Evolutionary conservation across 2,329 filamentous ascomycete species (phyloP), one percentile per base, ranked within the genome.

Genomic region (Pestalotiopsis fici): DNA sequence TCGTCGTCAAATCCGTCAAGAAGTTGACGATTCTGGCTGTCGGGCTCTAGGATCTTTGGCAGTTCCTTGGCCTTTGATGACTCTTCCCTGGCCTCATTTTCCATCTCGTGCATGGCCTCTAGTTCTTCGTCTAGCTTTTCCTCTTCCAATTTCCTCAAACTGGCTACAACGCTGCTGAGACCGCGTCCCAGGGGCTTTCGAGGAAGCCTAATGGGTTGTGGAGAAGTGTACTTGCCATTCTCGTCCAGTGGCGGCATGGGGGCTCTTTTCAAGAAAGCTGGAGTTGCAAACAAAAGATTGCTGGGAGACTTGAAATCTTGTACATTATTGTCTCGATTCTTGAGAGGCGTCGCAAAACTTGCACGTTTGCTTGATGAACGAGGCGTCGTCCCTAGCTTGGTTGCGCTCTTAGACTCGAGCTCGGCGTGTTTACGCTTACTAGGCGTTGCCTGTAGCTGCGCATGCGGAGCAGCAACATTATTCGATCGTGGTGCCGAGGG

Each of bases 81-180:
- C 23, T 66, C 70, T 1, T 69, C 57, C 21, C 65, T 71, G n/a
- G 74, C 77, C 47, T 83, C 85, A 31, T 80, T 78, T 76, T 95
- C 92, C 73, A 91, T 81, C 75, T 94, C 93, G n/a, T 87, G 86
- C 75, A 95, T 80, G 1, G 90, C 88, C 7, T 94, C 92, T 68
- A 93, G 81, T 39, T 95, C 92, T 28, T 95, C 92, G 63, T 93
- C 92, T 65, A 91, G 81, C 21, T 83, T 82, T 57, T 92, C 88
- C 64, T 93, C 91, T 75, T 93, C 90, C 66, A 93, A 84, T 74
- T 89, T 90, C 69, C 90, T 85, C 71, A 95, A 81, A 27, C 87
- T 87, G 23, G 91, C 90, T 25, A 95, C 90, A 71, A 95, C 91
- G 69, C 88, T 90, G 76, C 92, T 95, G 66, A 96, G 79, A 31